Base-by-base conservation (phyloP, 805 yeast genomes). In the Diddensiella transvaalensis region DNA sequence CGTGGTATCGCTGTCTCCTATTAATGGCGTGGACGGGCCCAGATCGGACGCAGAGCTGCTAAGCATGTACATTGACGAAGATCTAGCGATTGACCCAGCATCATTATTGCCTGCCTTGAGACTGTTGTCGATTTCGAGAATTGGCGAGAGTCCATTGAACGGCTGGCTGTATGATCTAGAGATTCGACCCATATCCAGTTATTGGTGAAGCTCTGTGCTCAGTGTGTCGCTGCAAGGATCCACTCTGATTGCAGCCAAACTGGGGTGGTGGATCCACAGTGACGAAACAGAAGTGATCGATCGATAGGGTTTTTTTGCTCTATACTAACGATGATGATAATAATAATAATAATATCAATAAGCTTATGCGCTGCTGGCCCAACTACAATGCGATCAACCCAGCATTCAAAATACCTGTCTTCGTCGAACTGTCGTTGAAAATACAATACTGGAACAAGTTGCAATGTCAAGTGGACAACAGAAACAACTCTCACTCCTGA, bases 1-100 rank as follows among this genome's bases (percentile, higher is more conserved):
- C 10, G 44, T 21, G 15, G 44, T 41, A 22, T 41, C 44, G 18
- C 44, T 41, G 5, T 42, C 44, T 13, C 44, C 44, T 13, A 41
- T 11, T 15, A 26, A 15, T 13, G 42, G 30, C 15, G 42, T 39
- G 17, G 38, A 13, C 8, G 38, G 38, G 13, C 11, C 32, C 13
- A 26, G 32, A 26, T 26, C 32, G 32, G 32, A 26, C 8, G 13
- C 32, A 26, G 32, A 26, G 13, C 32, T 13, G 13, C 32, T 13
- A 26, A 26, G 32, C 32, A 26, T 26, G 13, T 26, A 26, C 32
- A 26, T 26, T 13, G 32, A 26, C 13, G 32, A 26, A 8, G 32
- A 26, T 13, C 32, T 26, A 8, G 32, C 32, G 13, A 26, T 8
- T 26, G 32, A 26, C 32, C 32, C 13, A 26, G 11, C 13, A 26